Conservation (phyloP, 148 eudicot species). For the Arctostaphylos glauca region DNA sequence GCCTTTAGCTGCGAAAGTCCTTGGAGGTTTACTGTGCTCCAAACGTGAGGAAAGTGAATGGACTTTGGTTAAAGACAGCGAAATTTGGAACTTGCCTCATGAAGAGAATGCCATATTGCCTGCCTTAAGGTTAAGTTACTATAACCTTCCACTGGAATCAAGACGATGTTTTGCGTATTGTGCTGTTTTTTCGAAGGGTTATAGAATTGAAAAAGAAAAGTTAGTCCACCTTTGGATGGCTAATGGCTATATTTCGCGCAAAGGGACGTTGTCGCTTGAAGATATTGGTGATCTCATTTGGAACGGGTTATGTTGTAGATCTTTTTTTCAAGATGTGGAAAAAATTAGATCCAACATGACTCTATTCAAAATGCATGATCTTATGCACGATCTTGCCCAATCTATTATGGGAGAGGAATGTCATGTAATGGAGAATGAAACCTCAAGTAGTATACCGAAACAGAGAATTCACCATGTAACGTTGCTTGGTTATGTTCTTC, state of each 20-base stretch:
- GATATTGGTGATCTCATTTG: neutral
- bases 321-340: conserved; percentile 2
- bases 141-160: neutral
- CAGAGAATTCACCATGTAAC: neutral
- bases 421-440: neutral
- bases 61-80: neutral
- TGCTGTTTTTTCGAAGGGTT: neutral
- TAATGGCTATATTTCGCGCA: neutral
- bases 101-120: neutral
- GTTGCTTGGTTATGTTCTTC: neutral
- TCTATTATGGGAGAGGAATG: neutral
- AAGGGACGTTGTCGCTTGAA: neutral
- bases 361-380: neutral
- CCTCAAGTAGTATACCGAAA: neutral
- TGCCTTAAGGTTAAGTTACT: conserved; percentile 2
- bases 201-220: neutral
- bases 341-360: accelerated
- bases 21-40: neutral
- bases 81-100: neutral
- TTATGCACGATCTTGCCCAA: conserved; percentile 15
- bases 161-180: conserved; percentile 11
- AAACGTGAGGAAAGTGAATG: conserved; percentile 7
- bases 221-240: conserved; percentile 14
- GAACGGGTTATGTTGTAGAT: neutral
- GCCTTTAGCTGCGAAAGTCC: conserved; percentile 13